phyloP scores from a whole-genome alignment of 2,329 filamentous ascomycete genomes.

The Scortechinia acanthostroma region DNA sequence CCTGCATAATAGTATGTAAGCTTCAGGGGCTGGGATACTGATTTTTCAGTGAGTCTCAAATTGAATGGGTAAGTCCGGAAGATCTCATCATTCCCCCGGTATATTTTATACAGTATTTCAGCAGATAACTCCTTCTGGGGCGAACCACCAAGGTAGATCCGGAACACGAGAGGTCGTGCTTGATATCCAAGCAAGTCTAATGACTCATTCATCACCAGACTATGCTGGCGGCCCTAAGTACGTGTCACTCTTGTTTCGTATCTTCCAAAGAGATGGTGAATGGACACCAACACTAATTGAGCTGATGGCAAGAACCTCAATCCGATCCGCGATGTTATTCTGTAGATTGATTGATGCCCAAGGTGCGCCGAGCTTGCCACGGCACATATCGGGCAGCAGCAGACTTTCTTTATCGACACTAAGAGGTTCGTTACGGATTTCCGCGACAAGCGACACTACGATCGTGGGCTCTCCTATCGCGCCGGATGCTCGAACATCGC shows the following conservation, averaged over 20 bases:
- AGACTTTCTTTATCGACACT: background rate
- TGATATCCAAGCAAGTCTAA: too few relatives aligned
- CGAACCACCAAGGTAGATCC: background rate
- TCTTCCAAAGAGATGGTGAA: too few relatives aligned
- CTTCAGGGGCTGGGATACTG: background rate
- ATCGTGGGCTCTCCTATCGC: background rate
- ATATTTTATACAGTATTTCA: background rate
- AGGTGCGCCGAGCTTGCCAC: constrained; percentile 31
- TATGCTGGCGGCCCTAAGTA: too few relatives aligned
- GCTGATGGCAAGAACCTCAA: background rate
- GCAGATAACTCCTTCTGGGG: background rate
- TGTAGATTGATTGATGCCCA: constrained; percentile 34
- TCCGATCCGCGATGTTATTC: constrained; percentile 21
- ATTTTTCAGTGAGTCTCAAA: background rate
- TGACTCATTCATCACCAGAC: too few relatives aligned
- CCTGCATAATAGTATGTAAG: background rate
- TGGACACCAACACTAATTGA: too few relatives aligned
- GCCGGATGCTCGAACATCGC: background rate
- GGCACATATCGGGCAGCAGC: constrained; percentile 26
- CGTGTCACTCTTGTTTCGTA: too few relatives aligned
- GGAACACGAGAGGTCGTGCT: background rate
- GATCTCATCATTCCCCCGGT: background rate
- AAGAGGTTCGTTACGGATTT: background rate
- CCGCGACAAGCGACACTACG: background rate
- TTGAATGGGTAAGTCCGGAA: background rate